phyloP scores from a whole-genome alignment of 1,284 basidiomycete genomes.

The Athelia psychrophila region DNA sequence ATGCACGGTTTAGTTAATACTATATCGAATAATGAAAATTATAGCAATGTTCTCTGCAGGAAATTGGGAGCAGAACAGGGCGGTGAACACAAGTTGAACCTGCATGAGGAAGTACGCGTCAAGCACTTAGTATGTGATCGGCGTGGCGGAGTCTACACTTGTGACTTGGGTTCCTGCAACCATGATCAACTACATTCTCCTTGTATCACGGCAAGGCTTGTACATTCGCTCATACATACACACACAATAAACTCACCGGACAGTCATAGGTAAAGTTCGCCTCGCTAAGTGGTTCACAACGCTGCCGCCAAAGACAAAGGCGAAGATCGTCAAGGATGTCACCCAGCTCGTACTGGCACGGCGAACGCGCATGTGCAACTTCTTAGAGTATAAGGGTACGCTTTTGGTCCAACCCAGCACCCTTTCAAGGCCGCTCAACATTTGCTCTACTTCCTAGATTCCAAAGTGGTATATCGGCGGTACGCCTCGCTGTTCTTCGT shows the following conservation, averaged over 20 bases:
- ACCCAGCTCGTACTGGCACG: conserved; percentile 97
- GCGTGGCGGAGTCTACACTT: too few relatives aligned
- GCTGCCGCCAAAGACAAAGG: conserved; percentile 90
- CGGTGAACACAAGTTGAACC: too few relatives aligned
- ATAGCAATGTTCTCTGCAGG: too few relatives aligned
- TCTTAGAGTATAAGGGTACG: conserved; percentile 97
- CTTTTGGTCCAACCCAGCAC: conserved; percentile 1
- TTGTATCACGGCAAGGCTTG: conserved; percentile 91
- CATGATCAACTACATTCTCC: conserved; percentile 88
- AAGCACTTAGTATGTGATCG: too few relatives aligned
- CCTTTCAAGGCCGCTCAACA: background rate
- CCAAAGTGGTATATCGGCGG: conserved; percentile 95
- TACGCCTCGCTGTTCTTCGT: conserved; percentile 99
- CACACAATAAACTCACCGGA: conserved; percentile 2
- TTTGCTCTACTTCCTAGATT: conserved; percentile 49
- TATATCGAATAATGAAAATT: too few relatives aligned
- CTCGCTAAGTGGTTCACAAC: conserved; percentile 99
- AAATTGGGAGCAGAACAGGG: too few relatives aligned
- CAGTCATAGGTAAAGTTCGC: conserved; percentile 84
- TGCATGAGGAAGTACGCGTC: too few relatives aligned
- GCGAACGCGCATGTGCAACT: conserved; percentile 98
- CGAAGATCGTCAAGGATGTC: conserved; percentile 99
- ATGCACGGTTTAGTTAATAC: too few relatives aligned
- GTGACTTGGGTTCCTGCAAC: too few relatives aligned
- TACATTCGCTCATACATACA: conserved; percentile 15